Base-by-base conservation (phyloP, 306 rosid genomes). In the Prunus campanulata region DNA sequence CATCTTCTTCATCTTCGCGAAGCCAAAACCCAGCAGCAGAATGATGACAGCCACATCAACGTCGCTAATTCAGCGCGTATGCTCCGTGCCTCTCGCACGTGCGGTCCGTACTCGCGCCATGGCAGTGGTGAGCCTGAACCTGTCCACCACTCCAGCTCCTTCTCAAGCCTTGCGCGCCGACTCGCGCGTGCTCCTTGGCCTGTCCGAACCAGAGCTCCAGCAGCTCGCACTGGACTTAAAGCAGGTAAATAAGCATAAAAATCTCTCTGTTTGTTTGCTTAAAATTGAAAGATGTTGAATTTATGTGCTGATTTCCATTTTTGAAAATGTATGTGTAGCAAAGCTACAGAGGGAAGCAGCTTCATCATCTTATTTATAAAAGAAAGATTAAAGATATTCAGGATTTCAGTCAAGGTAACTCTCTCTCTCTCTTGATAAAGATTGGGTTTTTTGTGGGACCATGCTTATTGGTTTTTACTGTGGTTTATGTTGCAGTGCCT, bases 271-370 rank as follows among this genome's bases (percentile, higher is more conserved):
- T 47, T 47, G 50, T 30, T 57, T 25, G 6, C 29, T 64, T 55
- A 64, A 65, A 70, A 15, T 68, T 44, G 48, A 68, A 54, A 50
- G 15, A 48, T 2, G 22, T 8, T 20, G 18, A 27, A 51, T 42
- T 29, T 16, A 42, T 16, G 47, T 6, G 11, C 30, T 63, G 54
- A 5, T 56, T 77, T 66, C 35, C 46, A 19, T 63, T 10, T 76
- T 42, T 70, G 2, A 18, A 55, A 66, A 29, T 70, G 6, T 76
- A 77, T 13, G 12, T 64, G 12, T 35, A 82, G 98, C 87, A 92
- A 87, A 79, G 85, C 61, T 95, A 81, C 72, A 86, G 98, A 80
- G 98, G 97, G 82, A 95, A 90, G 86, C 98, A 92, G 77, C 87
- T 95, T 51, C 84, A 95, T 78, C 97, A 95, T 83, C 89, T 95